These are phyloP conservation scores for Lyophyllum decastes DNA, from an alignment of 768 basidiomycete species.

Conservation along the genomic window DNA sequence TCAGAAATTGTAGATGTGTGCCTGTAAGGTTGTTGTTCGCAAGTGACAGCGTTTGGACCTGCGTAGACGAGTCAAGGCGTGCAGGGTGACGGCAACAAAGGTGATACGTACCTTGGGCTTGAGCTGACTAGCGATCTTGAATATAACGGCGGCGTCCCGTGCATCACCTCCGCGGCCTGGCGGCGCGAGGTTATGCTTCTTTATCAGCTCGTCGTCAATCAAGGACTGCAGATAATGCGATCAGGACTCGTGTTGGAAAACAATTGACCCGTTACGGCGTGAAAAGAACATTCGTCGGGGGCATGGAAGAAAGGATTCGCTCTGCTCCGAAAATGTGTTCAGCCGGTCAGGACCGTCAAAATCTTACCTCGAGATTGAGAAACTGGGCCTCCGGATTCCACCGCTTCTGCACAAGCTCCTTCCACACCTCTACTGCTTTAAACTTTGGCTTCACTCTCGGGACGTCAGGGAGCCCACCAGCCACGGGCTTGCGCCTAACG, in stretches of 20 bases:
- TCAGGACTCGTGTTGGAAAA: slow-evolving; percentile 19
- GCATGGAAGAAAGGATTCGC: slow-evolving; percentile 9
- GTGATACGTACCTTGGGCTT: slow-evolving; percentile 60
- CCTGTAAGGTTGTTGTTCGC: slow-evolving; percentile 72
- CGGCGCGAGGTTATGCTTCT: slow-evolving; percentile 66
- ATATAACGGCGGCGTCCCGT: slow-evolving; percentile 80
- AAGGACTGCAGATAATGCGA: slow-evolving; percentile 56
- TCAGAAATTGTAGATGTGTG: slow-evolving; percentile 57
- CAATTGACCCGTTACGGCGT: slow-evolving; percentile 19
- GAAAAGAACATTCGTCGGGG: slow-evolving; percentile 17
- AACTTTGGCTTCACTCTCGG: slow-evolving; percentile 9
- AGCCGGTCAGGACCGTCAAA: slow-evolving; percentile 18
- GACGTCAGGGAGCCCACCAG: neutral
- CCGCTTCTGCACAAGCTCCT: slow-evolving; percentile 69
- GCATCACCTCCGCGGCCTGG: slow-evolving; percentile 69
- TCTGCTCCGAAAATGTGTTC: slow-evolving; percentile 21
- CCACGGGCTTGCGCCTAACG: neutral
- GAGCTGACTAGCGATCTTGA: slow-evolving; percentile 82
- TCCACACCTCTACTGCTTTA: slow-evolving; percentile 68
- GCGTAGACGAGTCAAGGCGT: slow-evolving; percentile 8
- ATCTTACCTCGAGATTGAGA: slow-evolving; percentile 80
- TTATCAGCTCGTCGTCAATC: slow-evolving; percentile 74
- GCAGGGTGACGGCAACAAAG: neutral
- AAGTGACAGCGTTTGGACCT: slow-evolving; percentile 83
- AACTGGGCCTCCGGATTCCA: slow-evolving; percentile 71